Conservation (phyloP, 169 alveolate genomes). For the Neospora caninum region DNA sequence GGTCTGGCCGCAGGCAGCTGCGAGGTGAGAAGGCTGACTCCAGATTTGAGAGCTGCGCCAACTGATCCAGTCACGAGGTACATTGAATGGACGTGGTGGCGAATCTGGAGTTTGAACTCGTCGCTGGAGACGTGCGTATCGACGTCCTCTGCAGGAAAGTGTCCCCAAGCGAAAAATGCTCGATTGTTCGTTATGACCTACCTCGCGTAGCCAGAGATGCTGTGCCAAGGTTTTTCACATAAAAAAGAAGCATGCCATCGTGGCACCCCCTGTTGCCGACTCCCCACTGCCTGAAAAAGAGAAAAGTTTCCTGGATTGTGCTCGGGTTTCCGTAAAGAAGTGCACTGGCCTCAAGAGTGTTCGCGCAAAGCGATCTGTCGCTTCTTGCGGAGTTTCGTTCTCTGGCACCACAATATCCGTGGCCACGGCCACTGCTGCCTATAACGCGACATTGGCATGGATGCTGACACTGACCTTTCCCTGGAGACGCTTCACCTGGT, state of each 20-base stretch:
- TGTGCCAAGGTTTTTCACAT: conserved; percentile 57
- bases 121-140: conserved; percentile 50
- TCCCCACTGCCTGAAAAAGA: conserved; percentile 60
- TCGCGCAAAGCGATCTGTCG: conserved; percentile 66
- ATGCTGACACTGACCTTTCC: not conserved
- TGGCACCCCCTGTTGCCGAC: conserved; percentile 67
- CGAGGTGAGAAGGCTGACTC: conserved; percentile 45
- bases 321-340: not conserved
- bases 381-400: conserved; percentile 66
- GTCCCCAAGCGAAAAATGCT: not conserved
- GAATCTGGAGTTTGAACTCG: conserved; percentile 54
- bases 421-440: conserved; percentile 69
- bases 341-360: conserved; percentile 52
- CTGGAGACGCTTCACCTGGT: conserved; percentile 43
- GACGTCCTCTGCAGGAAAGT: conserved; percentile 46
- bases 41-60: conserved; percentile 62
- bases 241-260: conserved; percentile 58
- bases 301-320: not conserved
- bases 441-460: not conserved
- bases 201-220: conserved; percentile 67
- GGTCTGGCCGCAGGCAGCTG: conserved; percentile 59
- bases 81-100: conserved; percentile 55
- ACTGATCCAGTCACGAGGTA: conserved; percentile 62
- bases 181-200: not conserved
- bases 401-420: conserved; percentile 60